These are phyloP conservation scores for Populus deltoides DNA, from an alignment of 345 rosid genomes.

Conservation along the genomic window DNA sequence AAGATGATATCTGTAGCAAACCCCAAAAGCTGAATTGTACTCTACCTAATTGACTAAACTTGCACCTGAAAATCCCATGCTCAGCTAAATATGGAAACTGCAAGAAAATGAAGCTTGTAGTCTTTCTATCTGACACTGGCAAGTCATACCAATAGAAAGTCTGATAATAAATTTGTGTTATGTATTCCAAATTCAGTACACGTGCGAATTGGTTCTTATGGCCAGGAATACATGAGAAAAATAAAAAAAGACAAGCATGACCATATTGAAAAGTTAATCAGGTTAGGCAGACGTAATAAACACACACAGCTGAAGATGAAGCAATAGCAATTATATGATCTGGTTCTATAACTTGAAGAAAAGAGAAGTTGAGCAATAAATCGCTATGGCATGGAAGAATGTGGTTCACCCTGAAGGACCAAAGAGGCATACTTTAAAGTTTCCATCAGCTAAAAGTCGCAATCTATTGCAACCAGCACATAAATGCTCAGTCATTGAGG, in stretches of 20 bases:
- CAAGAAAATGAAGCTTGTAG: neutral
- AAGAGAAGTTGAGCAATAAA: neutral
- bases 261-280: neutral
- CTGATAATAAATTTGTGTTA: neutral
- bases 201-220: too few relatives aligned
- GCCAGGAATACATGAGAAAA: neutral
- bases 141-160: neutral
- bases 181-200: neutral
- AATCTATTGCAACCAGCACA: constrained; percentile 97
- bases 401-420: constrained; percentile 79
- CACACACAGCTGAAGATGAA: neutral
- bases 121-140: neutral
- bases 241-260: neutral
- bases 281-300: neutral
- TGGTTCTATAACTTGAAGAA: neutral
- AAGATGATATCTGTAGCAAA: neutral
- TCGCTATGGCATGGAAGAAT: neutral
- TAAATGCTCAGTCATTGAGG: constrained; percentile 96
- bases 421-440: constrained; percentile 97
- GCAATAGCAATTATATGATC: neutral
- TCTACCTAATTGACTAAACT: neutral
- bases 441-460: constrained; percentile 95
- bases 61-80: neutral
- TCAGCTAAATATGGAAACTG: neutral
- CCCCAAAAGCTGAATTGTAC: neutral